These are phyloP conservation scores for Oenanthe javanica DNA, from an alignment of 140 eudicot genomes.

Conservation along the genomic window DNA sequence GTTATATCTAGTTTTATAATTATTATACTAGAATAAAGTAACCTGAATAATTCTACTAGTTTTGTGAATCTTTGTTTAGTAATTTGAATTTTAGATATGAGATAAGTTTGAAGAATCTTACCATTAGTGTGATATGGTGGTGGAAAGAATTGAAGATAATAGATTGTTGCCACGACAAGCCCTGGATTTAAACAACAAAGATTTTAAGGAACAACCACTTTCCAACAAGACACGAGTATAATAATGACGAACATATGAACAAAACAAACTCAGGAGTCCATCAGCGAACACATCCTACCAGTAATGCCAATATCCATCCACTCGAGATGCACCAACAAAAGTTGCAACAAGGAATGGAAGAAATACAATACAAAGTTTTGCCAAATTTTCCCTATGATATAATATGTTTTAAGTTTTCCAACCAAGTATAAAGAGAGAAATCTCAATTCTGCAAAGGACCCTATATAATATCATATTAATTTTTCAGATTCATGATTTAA, in stretches of 20 bases:
- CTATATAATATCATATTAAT: constrained; percentile 26
- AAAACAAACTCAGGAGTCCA: constrained; percentile 47
- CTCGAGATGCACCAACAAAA: constrained; percentile 59
- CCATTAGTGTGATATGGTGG: constrained; percentile 73
- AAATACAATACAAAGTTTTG: constrained; percentile 62
- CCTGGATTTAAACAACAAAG: constrained; percentile 28
- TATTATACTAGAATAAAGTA: neutral
- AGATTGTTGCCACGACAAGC: constrained; percentile 49
- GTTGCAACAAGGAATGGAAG: constrained; percentile 63
- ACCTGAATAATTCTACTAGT: neutral
- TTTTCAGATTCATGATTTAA: neutral
- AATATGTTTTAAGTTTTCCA: constrained; percentile 56
- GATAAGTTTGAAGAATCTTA: constrained; percentile 10
- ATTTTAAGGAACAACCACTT: neutral
- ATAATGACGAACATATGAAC: neutral
- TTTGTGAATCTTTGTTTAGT: no score
- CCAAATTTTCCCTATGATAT: constrained; percentile 57
- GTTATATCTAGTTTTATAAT: neutral
- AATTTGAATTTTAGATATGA: neutral
- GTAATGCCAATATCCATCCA: constrained; percentile 79
- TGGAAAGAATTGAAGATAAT: constrained; percentile 87
- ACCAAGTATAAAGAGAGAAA: constrained; percentile 55
- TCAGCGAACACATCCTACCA: constrained; percentile 86
- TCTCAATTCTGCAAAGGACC: constrained; percentile 84
- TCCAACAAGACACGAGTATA: neutral